Percentiles rank a stretch among this genome's conserved stretches.
Evolutionary conservation across 495 filamentous ascomycete species (phyloP).

Genomic region (Oidiodendron maius): DNA sequence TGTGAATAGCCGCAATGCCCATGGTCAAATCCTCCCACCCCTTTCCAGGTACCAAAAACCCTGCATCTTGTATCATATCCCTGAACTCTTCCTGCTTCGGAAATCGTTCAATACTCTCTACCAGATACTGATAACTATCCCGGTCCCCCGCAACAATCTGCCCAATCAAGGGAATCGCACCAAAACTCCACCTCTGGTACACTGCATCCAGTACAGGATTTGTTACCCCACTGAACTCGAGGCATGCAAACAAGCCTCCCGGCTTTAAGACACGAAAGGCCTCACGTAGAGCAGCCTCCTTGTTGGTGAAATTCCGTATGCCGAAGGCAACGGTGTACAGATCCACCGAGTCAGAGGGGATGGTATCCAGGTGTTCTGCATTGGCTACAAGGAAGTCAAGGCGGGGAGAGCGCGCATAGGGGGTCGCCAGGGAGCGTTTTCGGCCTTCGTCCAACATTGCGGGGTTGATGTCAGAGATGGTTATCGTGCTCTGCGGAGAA

Average conservation of each 20-base stretch:
- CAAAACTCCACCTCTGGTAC: constrained; percentile 95
- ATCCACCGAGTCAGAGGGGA: constrained; percentile 64
- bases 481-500: constrained; percentile 73
- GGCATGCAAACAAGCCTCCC: constrained; percentile 91
- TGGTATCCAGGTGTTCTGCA: constrained; percentile 65
- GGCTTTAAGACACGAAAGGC: constrained; percentile 87
- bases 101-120: constrained; percentile 95
- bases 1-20: constrained; percentile 92
- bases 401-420: constrained; percentile 44
- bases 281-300: constrained; percentile 69
- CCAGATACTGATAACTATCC: constrained; percentile 96
- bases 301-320: constrained; percentile 92
- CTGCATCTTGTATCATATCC: constrained; percentile 82
- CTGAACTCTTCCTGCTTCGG: constrained; percentile 78
- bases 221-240: constrained; percentile 87
- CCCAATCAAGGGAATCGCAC: constrained; percentile 88
- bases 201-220: constrained; percentile 70
- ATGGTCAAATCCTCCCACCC: constrained; percentile 86
- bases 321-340: constrained; percentile 98
- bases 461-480: constrained; percentile 90
- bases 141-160: constrained; percentile 92
- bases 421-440: constrained; percentile 59
- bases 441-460: constrained; percentile 87
- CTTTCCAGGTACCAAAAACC: constrained; percentile 75
- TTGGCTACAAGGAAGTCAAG: constrained; percentile 85